A percentile compares a stretch with the other conserved stretches of the same genome.
Evolutionary conservation across 352 stramenopile genomes (phyloP).

Genomic region (Globisporangium ultimum): DNA sequence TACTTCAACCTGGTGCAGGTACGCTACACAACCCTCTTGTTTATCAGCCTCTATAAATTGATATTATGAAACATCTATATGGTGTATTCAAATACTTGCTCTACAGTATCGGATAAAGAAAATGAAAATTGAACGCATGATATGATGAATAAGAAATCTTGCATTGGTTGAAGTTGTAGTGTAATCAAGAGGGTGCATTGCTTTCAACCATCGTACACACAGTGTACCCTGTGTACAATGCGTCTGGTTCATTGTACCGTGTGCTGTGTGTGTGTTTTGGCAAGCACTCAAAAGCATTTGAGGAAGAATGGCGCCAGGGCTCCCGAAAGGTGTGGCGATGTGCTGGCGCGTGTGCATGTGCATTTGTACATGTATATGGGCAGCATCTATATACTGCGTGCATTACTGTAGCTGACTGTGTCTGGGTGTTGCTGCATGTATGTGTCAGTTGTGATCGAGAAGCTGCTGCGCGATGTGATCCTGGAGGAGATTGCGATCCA

Average conservation of each 20-base stretch:
- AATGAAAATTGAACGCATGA: no score
- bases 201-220: neutral
- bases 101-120: no score
- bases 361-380: neutral
- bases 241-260: neutral
- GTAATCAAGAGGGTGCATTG: no score
- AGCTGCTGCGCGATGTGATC: slow-evolving; percentile 53
- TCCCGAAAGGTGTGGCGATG: slow-evolving; percentile 10
- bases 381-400: neutral
- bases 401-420: no score
- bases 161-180: no score
- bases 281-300: no score
- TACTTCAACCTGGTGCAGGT: no score
- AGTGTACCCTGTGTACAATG: neutral
- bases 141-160: no score
- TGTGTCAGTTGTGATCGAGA: slow-evolving; percentile 24
- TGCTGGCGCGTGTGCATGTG: neutral
- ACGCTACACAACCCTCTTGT: no score
- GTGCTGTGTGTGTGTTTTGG: neutral
- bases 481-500: slow-evolving; percentile 47
- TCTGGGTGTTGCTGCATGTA: neutral
- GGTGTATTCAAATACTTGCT: no score
- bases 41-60: no score
- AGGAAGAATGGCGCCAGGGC: neutral
- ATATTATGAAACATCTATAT: no score